These are phyloP conservation scores for Quercus wislizeni DNA, from an alignment of 306 rosid species.

Conservation along the genomic window DNA sequence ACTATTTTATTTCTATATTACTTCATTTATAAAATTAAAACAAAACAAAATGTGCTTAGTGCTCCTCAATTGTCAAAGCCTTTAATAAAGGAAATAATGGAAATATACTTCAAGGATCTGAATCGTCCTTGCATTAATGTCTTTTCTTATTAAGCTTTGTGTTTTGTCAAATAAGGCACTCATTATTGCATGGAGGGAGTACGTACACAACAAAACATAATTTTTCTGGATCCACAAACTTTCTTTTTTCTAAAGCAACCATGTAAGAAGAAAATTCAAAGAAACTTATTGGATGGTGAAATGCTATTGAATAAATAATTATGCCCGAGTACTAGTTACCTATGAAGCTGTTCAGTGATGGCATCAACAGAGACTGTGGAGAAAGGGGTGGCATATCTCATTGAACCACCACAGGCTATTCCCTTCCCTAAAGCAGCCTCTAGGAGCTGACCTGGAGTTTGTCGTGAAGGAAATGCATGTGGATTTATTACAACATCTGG, in stretches of 20 bases:
- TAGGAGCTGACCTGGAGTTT: slow-evolving; percentile 95
- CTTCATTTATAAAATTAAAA: neutral
- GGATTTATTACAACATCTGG: slow-evolving; percentile 97
- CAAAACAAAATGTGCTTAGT: neutral
- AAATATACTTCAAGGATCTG: neutral
- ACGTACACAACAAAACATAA: neutral
- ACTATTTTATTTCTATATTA: neutral
- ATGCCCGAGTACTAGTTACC: slow-evolving; percentile 26
- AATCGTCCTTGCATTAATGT: neutral
- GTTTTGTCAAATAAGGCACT: neutral
- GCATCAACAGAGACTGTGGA: slow-evolving; percentile 79
- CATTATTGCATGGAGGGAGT: neutral
- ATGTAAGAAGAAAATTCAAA: neutral
- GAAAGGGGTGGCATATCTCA: slow-evolving; percentile 83
- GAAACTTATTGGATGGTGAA: neutral
- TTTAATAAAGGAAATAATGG: neutral
- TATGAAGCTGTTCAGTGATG: slow-evolving; percentile 87
- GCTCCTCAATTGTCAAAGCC: neutral
- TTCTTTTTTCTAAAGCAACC: neutral
- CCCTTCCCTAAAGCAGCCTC: slow-evolving; percentile 99
- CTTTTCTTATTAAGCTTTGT: neutral
- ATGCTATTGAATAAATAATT: no score
- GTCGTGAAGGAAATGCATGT: slow-evolving; percentile 95
- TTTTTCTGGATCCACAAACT: neutral
- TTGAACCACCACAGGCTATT: slow-evolving; percentile 63